Evolutionary conservation across 495 filamentous ascomycete species (phyloP).

Genomic region (Cercophora scortea): DNA sequence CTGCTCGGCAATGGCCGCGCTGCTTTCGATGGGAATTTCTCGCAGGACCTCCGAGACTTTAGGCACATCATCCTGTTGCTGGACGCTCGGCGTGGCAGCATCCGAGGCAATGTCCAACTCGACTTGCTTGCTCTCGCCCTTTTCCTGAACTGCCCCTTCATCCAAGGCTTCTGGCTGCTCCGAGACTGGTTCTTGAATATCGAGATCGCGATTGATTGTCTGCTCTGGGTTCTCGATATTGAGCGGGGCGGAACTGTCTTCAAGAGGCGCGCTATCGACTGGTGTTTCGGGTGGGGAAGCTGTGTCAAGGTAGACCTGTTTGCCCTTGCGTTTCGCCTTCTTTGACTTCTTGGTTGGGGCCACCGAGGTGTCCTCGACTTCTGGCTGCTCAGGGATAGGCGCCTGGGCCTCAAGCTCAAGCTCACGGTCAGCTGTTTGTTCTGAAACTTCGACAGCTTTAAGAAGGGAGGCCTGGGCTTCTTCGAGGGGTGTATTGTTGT

Average conservation of each 20-base stretch:
- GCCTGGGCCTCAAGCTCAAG: not conserved
- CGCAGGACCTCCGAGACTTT: not conserved
- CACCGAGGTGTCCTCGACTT: not conserved
- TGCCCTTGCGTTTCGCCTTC: not conserved
- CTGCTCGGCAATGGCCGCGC: not conserved
- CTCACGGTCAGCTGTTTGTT: not conserved
- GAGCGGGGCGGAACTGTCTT: no score
- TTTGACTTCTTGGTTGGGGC: not conserved
- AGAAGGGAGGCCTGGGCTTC: not conserved
- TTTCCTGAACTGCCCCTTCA: slow-evolving; percentile 6
- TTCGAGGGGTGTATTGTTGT: no score
- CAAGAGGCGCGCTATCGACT: no score
- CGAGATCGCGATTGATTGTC: no score
- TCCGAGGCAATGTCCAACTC: slow-evolving; percentile 12
- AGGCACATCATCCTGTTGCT: not conserved
- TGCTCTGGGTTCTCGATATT: no score
- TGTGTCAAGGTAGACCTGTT: no score
- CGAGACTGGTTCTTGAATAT: no score
- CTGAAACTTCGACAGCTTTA: not conserved
- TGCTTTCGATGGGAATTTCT: not conserved
- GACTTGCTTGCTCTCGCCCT: slow-evolving; percentile 4
- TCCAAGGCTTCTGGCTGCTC: not conserved
- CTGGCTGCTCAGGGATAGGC: not conserved
- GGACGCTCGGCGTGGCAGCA: slow-evolving; percentile 12
- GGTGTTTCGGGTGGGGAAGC: no score